phyloP scores from a whole-genome alignment of 2,329 filamentous ascomycete species.

The Dactylellina haptotyla region DNA sequence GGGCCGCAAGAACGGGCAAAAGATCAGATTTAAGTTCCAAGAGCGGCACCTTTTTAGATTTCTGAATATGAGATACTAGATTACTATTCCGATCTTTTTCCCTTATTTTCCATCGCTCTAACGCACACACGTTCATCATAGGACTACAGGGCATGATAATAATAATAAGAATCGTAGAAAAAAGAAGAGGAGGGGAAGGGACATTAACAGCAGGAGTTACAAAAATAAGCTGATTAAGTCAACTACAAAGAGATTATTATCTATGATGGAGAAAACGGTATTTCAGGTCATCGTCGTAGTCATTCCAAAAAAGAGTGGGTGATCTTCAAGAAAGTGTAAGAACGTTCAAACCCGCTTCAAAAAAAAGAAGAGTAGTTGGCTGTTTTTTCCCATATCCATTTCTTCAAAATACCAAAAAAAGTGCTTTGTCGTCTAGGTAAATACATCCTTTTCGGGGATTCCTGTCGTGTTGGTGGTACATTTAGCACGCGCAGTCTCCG shows the following conservation, averaged over 20 bases:
- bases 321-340: conserved; percentile 22
- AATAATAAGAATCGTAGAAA: conserved; percentile 13
- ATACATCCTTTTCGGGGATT: too few species aligned
- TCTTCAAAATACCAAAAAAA: too few species aligned
- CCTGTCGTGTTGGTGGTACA: neutral
- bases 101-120: conserved; percentile 29
- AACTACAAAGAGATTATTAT: conserved; percentile 29
- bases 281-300: conserved; percentile 23
- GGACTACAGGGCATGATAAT: conserved; percentile 26
- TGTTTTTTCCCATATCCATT: conserved; percentile 1
- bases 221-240: conserved; percentile 25
- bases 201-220: conserved; percentile 11
- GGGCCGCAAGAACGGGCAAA: neutral
- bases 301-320: conserved; percentile 22
- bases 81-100: conserved; percentile 34
- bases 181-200: conserved; percentile 14
- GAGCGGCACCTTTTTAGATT: neutral
- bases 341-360: conserved; percentile 18
- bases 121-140: conserved; percentile 43
- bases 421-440: too few species aligned
- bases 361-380: conserved; percentile 15
- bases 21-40: neutral
- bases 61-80: too few species aligned
- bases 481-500: conserved; percentile 76
- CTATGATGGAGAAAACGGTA: conserved; percentile 25